These are phyloP conservation scores for Lyophyllum semitale DNA, from an alignment of 768 basidiomycete genomes.

Conservation along the genomic window DNA sequence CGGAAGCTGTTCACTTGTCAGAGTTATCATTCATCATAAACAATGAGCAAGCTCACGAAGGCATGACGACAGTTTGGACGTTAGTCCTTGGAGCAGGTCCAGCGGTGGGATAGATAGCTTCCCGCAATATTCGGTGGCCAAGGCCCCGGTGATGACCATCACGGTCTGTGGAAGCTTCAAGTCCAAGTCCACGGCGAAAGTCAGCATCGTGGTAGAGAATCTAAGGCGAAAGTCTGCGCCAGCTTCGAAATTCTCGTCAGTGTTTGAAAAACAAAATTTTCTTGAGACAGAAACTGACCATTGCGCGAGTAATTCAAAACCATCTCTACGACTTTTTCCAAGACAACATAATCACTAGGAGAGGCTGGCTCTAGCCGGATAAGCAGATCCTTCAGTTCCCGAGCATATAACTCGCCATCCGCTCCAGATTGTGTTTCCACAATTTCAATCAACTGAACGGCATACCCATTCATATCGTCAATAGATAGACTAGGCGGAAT, in stretches of 20 bases:
- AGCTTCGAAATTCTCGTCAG: constrained; percentile 31
- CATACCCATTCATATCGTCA: constrained; percentile 41
- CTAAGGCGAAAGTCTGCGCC: constrained; percentile 39
- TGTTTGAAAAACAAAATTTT: constrained; percentile 1
- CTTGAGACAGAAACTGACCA: constrained; percentile 36
- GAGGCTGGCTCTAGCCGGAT: constrained; percentile 35
- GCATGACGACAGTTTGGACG: constrained; percentile 39
- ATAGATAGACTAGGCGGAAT: constrained; percentile 33
- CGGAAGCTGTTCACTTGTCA: constrained; percentile 47
- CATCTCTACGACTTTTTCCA: constrained; percentile 59
- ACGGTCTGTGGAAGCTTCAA: constrained; percentile 52
- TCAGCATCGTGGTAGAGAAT: constrained; percentile 46
- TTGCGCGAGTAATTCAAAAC: constrained; percentile 51
- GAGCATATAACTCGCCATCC: constrained; percentile 63
- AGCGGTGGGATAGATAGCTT: constrained; percentile 50
- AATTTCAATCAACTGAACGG: constrained; percentile 56
- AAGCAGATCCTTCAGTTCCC: constrained; percentile 45
- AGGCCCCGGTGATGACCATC: constrained; percentile 67
- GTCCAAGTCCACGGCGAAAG: constrained; percentile 41
- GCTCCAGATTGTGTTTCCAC: constrained; percentile 43
- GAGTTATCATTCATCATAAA: constrained; percentile 2
- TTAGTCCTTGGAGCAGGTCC: constrained; percentile 49
- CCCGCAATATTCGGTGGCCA: constrained; percentile 63
- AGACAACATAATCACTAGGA: constrained; percentile 38
- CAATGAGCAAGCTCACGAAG: constrained; percentile 37